Conservation (phyloP, 1,139 yeast genomes). For the Debaryomyces nepalensis region DNA sequence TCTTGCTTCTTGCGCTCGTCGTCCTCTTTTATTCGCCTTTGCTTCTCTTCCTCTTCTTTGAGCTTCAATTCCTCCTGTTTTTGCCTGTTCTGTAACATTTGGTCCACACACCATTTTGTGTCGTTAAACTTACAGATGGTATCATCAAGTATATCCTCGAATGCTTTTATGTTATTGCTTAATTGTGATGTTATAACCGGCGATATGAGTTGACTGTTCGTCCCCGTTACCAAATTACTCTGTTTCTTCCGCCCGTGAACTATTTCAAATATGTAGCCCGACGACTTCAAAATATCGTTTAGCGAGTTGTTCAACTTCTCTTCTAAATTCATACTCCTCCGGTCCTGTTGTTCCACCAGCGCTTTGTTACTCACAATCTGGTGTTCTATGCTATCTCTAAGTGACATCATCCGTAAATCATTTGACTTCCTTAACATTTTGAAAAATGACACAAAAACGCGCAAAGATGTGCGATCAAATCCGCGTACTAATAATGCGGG, state of each 20-base stretch:
- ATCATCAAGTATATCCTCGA: slow-evolving; percentile 51
- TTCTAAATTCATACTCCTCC: slow-evolving; percentile 44
- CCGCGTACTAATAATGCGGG: slow-evolving; percentile 9
- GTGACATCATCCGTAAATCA: background rate
- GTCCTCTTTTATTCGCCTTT: slow-evolving; percentile 26
- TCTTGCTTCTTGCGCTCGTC: slow-evolving; percentile 25
- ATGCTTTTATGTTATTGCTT: slow-evolving; percentile 39
- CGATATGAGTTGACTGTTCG: slow-evolving; percentile 48
- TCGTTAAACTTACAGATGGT: slow-evolving; percentile 50
- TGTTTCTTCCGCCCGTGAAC: slow-evolving; percentile 48
- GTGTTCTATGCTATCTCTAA: background rate
- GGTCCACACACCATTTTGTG: slow-evolving; percentile 52
- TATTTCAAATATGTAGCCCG: slow-evolving; percentile 52
- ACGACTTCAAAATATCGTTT: slow-evolving; percentile 46
- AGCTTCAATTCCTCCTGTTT: slow-evolving; percentile 47
- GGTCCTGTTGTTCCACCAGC: no score
- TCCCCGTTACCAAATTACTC: slow-evolving; percentile 48
- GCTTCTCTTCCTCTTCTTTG: slow-evolving; percentile 42
- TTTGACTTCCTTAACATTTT: background rate
- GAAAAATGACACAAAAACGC: slow-evolving; percentile 14
- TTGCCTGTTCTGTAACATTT: slow-evolving; percentile 48
- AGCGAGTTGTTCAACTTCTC: slow-evolving; percentile 45
- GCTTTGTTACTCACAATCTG: background rate
- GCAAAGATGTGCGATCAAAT: slow-evolving; percentile 2
- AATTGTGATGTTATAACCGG: slow-evolving; percentile 48